Conservation (phyloP, 306 rosid genomes). For the Quillaja saponaria region DNA sequence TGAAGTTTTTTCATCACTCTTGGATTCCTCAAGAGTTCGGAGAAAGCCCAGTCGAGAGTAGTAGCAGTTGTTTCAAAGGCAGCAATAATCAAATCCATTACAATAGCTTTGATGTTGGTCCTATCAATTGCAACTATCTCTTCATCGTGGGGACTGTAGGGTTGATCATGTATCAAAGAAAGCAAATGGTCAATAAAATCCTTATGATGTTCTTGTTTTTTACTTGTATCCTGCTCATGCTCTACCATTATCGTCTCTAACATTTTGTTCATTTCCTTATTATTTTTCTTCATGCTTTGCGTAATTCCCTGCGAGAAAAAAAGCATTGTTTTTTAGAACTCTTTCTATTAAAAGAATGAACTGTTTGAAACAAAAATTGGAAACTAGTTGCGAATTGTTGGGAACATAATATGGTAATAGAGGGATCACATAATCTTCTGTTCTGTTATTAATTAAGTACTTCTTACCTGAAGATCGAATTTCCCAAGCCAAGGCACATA, state of each 20-base stretch:
- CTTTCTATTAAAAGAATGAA: too few relatives aligned
- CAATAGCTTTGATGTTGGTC: slow-evolving; percentile 41
- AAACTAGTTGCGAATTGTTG: too few relatives aligned
- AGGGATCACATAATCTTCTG: too few relatives aligned
- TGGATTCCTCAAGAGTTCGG: slow-evolving; percentile 48
- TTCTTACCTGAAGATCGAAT: too few relatives aligned
- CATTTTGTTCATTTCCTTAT: slow-evolving; percentile 7
- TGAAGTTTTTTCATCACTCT: slow-evolving; percentile 44
- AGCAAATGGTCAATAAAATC: slow-evolving; percentile 37
- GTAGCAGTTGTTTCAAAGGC: slow-evolving; percentile 19
- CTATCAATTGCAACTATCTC: slow-evolving; percentile 2
- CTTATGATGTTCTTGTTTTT: not conserved
- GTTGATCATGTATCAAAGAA: slow-evolving; percentile 20
- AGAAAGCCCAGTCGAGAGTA: slow-evolving; percentile 34
- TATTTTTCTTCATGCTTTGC: not conserved
- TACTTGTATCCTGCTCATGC: slow-evolving; percentile 2
- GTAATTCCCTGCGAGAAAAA: too few relatives aligned
- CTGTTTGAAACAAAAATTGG: too few relatives aligned
- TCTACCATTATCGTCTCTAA: slow-evolving; percentile 32
- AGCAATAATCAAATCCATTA: slow-evolving; percentile 31
- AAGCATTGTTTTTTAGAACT: too few relatives aligned
- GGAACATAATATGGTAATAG: too few relatives aligned
- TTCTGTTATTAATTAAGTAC: too few relatives aligned
- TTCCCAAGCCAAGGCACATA: too few relatives aligned
- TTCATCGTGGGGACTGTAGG: not conserved